Evolutionary conservation across 345 rosid genomes (phyloP).

Genomic region (Conringia planisiliqua): DNA sequence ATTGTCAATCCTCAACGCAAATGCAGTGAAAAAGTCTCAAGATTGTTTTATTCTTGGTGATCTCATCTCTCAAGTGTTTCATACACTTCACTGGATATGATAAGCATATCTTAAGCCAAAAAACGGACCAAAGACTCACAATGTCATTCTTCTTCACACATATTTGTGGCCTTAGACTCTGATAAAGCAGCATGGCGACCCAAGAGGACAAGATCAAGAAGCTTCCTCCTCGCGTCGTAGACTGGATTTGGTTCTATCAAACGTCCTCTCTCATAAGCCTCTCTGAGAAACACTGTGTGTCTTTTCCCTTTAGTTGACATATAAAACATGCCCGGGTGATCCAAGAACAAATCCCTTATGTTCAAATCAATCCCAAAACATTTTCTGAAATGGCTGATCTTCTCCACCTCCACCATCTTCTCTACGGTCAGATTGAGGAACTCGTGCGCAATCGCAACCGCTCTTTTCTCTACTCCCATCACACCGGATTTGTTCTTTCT

Average conservation of each 20-base stretch:
- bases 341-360: constrained; percentile 83
- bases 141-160: constrained; percentile 26
- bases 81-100: not conserved
- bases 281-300: constrained; percentile 84
- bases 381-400: constrained; percentile 88
- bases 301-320: constrained; percentile 78
- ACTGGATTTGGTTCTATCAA: constrained; percentile 68
- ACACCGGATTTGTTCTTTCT: constrained; percentile 47
- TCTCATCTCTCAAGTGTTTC: not conserved
- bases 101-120: not conserved
- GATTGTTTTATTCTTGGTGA: constrained; percentile 7
- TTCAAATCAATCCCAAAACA: constrained; percentile 78
- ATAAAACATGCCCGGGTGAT: constrained; percentile 85
- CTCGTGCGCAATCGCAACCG: constrained; percentile 74
- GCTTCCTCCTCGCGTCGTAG: constrained; percentile 65
- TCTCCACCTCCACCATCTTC: constrained; percentile 90
- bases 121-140: not conserved
- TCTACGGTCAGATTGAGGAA: constrained; percentile 81
- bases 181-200: constrained; percentile 53
- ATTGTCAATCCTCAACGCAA: not conserved
- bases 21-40: not conserved
- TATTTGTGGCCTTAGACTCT: constrained; percentile 22
- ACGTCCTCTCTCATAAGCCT: constrained; percentile 75
- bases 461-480: constrained; percentile 63
- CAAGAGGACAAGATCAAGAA: constrained; percentile 72